Evolutionary conservation across 306 rosid genomes (phyloP).

Genomic region (Cicer yamashitae): DNA sequence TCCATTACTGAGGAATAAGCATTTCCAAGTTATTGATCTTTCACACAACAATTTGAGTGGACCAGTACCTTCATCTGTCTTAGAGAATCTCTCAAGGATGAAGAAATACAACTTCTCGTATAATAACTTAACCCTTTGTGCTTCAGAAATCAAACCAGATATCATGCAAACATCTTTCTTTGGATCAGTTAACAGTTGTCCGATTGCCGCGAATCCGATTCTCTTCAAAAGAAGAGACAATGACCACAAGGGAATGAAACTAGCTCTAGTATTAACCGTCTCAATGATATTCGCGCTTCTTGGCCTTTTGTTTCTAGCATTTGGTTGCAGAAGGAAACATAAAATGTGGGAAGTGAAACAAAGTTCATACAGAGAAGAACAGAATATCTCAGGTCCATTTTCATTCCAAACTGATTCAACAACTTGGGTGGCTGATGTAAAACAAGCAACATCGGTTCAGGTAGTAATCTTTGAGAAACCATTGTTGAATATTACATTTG

Average conservation of each 20-base stretch:
- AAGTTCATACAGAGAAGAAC: conserved; percentile 78
- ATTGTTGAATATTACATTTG: conserved; percentile 81
- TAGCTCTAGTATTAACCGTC: conserved; percentile 78
- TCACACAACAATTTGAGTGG: conserved; percentile 88
- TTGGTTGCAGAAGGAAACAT: conserved; percentile 79
- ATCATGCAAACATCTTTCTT: conserved; percentile 60
- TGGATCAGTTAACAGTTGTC: conserved; percentile 81
- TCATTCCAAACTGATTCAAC: conserved; percentile 97
- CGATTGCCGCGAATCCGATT: conserved; percentile 88
- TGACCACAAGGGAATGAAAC: conserved; percentile 62
- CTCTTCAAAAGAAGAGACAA: conserved; percentile 55
- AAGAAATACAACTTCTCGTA: conserved; percentile 88
- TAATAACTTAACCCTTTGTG: conserved; percentile 84
- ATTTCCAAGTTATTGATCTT: conserved; percentile 76
- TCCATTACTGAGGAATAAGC: conserved; percentile 53
- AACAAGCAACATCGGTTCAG: conserved; percentile 89
- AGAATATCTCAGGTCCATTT: conserved; percentile 87
- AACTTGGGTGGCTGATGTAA: conserved; percentile 99
- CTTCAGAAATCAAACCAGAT: conserved; percentile 59
- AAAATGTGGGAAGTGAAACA: conserved; percentile 85
- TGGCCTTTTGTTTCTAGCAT: conserved; percentile 80
- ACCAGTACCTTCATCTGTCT: conserved; percentile 62
- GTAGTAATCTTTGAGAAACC: conserved; percentile 97
- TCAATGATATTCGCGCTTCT: conserved; percentile 75
- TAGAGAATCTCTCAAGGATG: conserved; percentile 75